Conservation (phyloP, 1,284 basidiomycete species). For the Tilletia setariae region DNA sequence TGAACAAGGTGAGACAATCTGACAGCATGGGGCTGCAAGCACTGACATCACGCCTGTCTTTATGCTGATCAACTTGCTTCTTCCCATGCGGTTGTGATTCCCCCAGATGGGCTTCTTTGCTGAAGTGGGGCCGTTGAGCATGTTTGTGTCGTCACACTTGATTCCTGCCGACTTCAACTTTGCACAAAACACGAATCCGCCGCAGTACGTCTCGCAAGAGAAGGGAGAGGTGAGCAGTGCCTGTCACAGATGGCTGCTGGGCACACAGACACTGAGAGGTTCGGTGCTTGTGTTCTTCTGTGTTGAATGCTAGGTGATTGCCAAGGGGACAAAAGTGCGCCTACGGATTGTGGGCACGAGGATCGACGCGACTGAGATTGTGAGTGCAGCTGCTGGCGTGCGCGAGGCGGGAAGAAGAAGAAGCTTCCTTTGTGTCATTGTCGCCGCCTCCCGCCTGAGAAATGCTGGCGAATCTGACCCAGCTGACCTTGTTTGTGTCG, state of each 20-base stretch:
- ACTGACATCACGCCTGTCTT: too few species aligned
- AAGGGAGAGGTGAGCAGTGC: slow-evolving; percentile 8
- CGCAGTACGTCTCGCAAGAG: slow-evolving; percentile 42
- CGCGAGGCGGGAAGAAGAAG: not conserved
- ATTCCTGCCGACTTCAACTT: slow-evolving; percentile 61
- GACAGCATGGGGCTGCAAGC: not conserved
- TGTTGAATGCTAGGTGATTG: slow-evolving; percentile 50
- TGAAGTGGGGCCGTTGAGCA: slow-evolving; percentile 74
- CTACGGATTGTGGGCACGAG: slow-evolving; percentile 95
- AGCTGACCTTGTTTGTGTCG: not conserved
- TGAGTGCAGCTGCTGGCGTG: slow-evolving; percentile 20
- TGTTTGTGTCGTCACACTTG: slow-evolving; percentile 78
- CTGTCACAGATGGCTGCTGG: not conserved
- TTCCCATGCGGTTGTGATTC: not conserved
- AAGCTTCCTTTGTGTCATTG: not conserved
- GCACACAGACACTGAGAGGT: slow-evolving; percentile 13
- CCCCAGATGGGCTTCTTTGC: slow-evolving; percentile 94
- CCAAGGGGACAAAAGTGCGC: slow-evolving; percentile 85
- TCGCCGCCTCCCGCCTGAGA: too few species aligned
- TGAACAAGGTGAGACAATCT: slow-evolving; percentile 77
- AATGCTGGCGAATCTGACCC: not conserved
- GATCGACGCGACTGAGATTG: slow-evolving; percentile 92
- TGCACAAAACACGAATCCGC: slow-evolving; percentile 51
- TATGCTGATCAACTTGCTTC: too few species aligned
- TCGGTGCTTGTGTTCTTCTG: slow-evolving; percentile 18